Evolutionary conservation across 1,284 basidiomycete species (phyloP), one percentile per base, ranked within the genome.

Genomic region (Ustilago tritici): DNA sequence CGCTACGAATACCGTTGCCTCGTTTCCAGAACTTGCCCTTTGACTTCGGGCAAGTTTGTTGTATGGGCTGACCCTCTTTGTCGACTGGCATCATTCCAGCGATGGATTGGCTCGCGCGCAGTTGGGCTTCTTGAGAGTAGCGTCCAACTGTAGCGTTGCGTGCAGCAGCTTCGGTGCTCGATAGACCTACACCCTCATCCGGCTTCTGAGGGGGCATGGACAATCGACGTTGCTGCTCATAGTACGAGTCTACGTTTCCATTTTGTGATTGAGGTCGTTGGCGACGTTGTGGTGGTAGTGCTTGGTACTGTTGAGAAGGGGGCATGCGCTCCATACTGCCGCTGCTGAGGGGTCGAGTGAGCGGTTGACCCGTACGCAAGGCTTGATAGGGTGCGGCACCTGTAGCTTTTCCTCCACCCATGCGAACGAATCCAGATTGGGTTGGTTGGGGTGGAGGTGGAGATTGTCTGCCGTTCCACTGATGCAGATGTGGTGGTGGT

Each of bases 381-480:
- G 74, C 53, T n/a, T 74, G 60, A 56, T 77, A 84, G 11, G 82
- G 81, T 9, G 77, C 54, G 1, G 63, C 35, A 34, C 82, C 82
- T 8, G 74, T 79, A 11, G 82, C 79, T 1, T 75, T 61, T 17
- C 80, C 82, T 31, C 82, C 82, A 19, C 80, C 67, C 54, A 80
- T 62, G 1, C 82, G 67, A 11, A 82, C 78, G 54, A 84, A 84
- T n/a, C 80, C 80, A 11, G 70, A 54, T 43, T 68, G 70, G 8
- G 68, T 43, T 50, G 64, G 70, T 12, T 40, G 10, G 1, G 59
- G 17, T 3, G 73, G 56, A 3, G 72, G 69, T 50, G 71, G 65
- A 4, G 74, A 61, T 52, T 72, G 70, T 17, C 63, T 57, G 17
- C 60, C 70, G 23, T 41, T 54, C 67, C 63, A 75, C 52, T 72